phyloP scores from a whole-genome alignment of 2,329 filamentous ascomycete species.

The Verticillium nubilum region DNA sequence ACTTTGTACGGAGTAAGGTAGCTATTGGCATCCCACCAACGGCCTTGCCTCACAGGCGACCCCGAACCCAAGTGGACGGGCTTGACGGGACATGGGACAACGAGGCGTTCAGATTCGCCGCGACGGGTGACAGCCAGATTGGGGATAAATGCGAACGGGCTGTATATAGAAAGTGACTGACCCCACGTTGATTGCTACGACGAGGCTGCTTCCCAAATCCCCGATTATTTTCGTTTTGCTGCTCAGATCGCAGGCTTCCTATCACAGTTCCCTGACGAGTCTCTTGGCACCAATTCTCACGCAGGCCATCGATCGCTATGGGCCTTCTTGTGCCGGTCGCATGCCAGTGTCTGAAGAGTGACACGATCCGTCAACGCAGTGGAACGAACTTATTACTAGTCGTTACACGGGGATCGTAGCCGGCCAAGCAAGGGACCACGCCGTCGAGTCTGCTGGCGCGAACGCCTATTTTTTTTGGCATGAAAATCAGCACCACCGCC shows the following conservation, averaged over 20 bases:
- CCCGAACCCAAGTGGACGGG: not conserved
- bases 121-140: not conserved
- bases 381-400: too few species aligned
- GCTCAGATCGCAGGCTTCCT: not conserved
- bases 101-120: not conserved
- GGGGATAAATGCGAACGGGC: not conserved
- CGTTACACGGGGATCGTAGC: not conserved
- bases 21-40: not conserved
- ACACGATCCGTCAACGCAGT: too few species aligned
- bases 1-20: not conserved
- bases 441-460: not conserved
- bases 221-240: not conserved
- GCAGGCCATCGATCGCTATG: not conserved
- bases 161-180: slow-evolving; percentile 1
- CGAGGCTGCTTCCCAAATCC: not conserved
- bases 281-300: not conserved
- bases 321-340: not conserved
- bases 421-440: not conserved
- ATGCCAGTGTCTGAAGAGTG: not conserved
- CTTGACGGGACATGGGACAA: not conserved
- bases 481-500: not conserved
- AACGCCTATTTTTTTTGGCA: not conserved
- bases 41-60: not conserved
- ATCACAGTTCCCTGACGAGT: not conserved
- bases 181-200: not conserved